Base-by-base conservation (phyloP, 768 basidiomycete species). In the Mrakia blollopis region DNA sequence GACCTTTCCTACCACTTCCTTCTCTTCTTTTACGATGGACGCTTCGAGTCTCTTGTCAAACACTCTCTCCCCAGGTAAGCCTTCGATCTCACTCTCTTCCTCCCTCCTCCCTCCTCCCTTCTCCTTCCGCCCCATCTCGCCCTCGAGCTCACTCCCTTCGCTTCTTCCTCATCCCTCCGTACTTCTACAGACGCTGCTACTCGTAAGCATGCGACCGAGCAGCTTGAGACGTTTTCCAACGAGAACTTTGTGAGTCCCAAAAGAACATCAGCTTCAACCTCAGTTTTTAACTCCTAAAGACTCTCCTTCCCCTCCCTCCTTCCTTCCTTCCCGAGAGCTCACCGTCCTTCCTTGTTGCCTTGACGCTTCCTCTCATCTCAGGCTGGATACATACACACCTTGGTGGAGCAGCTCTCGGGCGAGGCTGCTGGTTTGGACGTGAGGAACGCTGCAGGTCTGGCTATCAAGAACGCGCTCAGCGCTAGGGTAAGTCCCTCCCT, bases 401-500 rank as follows among this genome's bases (percentile, higher is more conserved):
- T 99, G 79, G 91, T 92, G 25, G 85, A 88, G 25, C 92, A 94
- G 79, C 88, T 99, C 67, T 89, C 90, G 39, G 91, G 93, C 80
- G 93, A 94, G 83, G 85, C 79, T 62, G 88, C 87, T 9, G 86
- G 87, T 21, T 81, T 89, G 47, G 90, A 93, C 83, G 88, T 95
- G 72, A 88, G 97, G 80, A 96, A 92, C 82, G 94, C 96, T n/a
- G 95, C 97, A 32, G 94, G 93, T 83, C 87, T 99, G 72, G 95
- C 96, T 28, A 86, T 99, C 84, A 99, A 98, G 88, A 99, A 99
- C 84, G 89, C 94, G 78, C 85, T 99, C 77, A 88, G 91, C 47
- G 93, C 95, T 78, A 87, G 93, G 81, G 96, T 98, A 86, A 84
- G 92, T 82, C 35, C 65, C 37, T 37, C 21, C 39, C 11, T 25